These are phyloP conservation scores for Coniella lustricola DNA, from an alignment of 2,329 filamentous ascomycete species.

Conservation along the genomic window DNA sequence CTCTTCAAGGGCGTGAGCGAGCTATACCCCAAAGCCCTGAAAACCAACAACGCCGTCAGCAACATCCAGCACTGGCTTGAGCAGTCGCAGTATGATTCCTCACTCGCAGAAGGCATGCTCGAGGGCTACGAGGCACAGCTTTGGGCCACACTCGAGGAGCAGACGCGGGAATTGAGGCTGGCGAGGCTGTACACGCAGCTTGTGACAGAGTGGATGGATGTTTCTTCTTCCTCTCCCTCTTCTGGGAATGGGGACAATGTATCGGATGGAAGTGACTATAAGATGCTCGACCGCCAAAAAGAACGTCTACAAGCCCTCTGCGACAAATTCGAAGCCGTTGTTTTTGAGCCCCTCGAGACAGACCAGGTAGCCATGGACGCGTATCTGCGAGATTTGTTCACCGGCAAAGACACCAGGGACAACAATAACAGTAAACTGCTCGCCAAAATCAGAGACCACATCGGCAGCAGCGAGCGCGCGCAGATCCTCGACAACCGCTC, in stretches of 20 bases:
- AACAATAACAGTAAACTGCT: slow-evolving; percentile 16
- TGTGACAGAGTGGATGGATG: slow-evolving; percentile 31
- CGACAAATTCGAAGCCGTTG: slow-evolving; percentile 32
- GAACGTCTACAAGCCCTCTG: slow-evolving; percentile 29
- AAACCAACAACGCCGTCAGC: slow-evolving; percentile 13
- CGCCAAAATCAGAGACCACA: slow-evolving; percentile 13
- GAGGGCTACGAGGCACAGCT: slow-evolving; percentile 26
- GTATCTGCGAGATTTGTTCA: slow-evolving; percentile 27
- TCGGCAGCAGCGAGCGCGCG: slow-evolving; percentile 13
- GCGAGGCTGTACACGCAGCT: slow-evolving; percentile 30
- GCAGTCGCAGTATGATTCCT: slow-evolving; percentile 30
- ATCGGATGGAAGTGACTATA: not conserved
- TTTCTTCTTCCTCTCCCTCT: not conserved
- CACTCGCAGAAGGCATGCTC: slow-evolving; percentile 27
- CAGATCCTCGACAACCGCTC: slow-evolving; percentile 19
- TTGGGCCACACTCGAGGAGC: slow-evolving; percentile 26
- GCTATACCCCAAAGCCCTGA: slow-evolving; percentile 16
- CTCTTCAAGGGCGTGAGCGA: slow-evolving; percentile 20
- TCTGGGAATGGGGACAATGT: too few relatives aligned
- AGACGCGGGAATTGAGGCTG: slow-evolving; percentile 29
- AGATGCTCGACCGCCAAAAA: slow-evolving; percentile 28
- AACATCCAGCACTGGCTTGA: slow-evolving; percentile 30
- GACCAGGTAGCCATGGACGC: slow-evolving; percentile 24
- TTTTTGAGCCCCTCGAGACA: slow-evolving; percentile 30
- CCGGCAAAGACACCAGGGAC: slow-evolving; percentile 20